These are phyloP conservation scores for Paecilomyces sp. DNA, from an alignment of 2,329 filamentous ascomycete species.

Conservation along the genomic window DNA sequence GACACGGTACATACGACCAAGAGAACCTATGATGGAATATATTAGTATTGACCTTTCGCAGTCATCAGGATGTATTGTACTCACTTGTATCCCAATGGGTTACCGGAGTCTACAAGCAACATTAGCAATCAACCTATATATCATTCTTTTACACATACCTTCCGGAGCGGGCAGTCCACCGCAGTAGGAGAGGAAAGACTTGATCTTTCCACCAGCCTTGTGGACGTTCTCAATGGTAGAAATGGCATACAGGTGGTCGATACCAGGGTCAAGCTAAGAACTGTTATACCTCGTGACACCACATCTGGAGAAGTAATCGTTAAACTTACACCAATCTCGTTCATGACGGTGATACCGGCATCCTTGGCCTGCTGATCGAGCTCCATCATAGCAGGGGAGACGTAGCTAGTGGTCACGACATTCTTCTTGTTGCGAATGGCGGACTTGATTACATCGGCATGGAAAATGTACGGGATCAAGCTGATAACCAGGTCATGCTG, in stretches of 20 bases:
- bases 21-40: conserved; percentile 52
- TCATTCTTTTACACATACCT: conserved; percentile 8
- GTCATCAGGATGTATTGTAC: neutral
- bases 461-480: conserved; percentile 88
- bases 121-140: neutral
- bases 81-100: conserved; percentile 80
- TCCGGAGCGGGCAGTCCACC: conserved; percentile 70
- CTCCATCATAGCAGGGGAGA: conserved; percentile 86
- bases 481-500: conserved; percentile 73
- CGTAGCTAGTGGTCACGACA: conserved; percentile 91
- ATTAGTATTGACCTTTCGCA: neutral
- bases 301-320: neutral
- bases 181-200: conserved; percentile 75
- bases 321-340: conserved; percentile 56
- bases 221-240: conserved; percentile 79
- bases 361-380: conserved; percentile 76
- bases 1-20: conserved; percentile 42
- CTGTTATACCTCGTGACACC: neutral
- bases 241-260: conserved; percentile 63
- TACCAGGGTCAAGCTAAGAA: conserved; percentile 15
- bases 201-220: conserved; percentile 75
- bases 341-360: conserved; percentile 86
- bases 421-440: conserved; percentile 92
- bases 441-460: conserved; percentile 82
- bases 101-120: conserved; percentile 59